Evolutionary conservation across 805 yeast species (phyloP), one percentile per base, ranked within the genome.

Genomic region (Saccharomycopsis lassenensis): DNA sequence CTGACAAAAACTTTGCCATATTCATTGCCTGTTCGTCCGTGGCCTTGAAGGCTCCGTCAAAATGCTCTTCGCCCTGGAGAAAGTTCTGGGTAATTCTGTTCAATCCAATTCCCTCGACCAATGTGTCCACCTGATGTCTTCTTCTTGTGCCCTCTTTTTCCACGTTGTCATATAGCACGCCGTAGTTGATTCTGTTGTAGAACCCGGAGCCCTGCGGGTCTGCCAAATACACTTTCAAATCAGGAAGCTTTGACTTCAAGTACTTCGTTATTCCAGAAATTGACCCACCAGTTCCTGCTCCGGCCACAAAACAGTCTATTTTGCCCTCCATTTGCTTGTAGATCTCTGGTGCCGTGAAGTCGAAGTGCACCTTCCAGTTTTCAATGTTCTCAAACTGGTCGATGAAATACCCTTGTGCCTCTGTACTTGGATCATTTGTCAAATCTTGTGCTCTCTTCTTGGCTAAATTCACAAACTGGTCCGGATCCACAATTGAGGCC

Each of bases 221-320:
- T 0, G 96, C 95, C 21, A 91, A 60, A 2, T 83, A 66, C 1
- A 79, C 69, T 30, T 57, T 62, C 1, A 79, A 51, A 0, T 52
- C 31, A 0, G 62, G 52, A 2, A 52, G 29, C 24, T 61, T 52
- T 36, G 65, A 71, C 50, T 77, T 84, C 49, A 89, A 64, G 56
- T 66, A 91, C 42, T 67, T 67, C 3, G 94, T 71, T 20, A 86
- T 86, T 38, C 98, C 98, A n/a, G 94, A 66, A 31, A 89, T 84
- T 2, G 98, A 91, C 39, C 98, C 98, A 35, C 91, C 98, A 0
- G 98, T 89, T 7, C 98, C 98, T 23, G 94, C 82, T 0, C 97
- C 97, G 2, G 89, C 71, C 28, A 91, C 75, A 54, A 89, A 86
- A 33, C 66, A 76, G 52, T 85, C 93, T 6, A 89, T 49, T 1